Percentiles rank a stretch among this genome's conserved stretches.
Conservation (phyloP, 208 protist genomes). For the Porcisia deanei region DNA sequence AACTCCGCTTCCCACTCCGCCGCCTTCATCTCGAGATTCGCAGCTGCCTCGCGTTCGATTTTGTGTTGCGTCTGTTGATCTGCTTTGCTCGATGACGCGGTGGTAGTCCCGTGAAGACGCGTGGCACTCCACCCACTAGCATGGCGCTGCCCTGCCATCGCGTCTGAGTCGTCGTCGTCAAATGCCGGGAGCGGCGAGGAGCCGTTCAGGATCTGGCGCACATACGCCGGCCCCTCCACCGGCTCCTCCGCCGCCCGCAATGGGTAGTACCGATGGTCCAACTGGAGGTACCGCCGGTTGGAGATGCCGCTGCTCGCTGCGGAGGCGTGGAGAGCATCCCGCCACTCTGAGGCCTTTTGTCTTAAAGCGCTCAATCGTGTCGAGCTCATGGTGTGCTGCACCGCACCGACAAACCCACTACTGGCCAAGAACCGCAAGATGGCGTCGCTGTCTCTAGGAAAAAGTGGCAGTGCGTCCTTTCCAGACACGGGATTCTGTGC, state of each 20-base stretch:
- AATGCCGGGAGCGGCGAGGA: slow-evolving; percentile 23
- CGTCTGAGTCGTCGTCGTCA: slow-evolving; percentile 14
- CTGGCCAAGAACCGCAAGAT: slow-evolving; percentile 45
- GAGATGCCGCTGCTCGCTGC: neutral
- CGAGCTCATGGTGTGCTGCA: slow-evolving; percentile 16
- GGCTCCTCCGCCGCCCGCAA: slow-evolving; percentile 26
- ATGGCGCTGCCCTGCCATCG: neutral
- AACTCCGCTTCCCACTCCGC: slow-evolving; percentile 31
- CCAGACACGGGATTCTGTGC: slow-evolving; percentile 23
- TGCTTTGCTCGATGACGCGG: neutral
- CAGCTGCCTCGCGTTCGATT: slow-evolving; percentile 4
- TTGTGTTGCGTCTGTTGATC: neutral
- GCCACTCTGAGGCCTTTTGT: neutral
- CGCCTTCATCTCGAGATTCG: slow-evolving; percentile 9
- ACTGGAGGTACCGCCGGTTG: slow-evolving; percentile 24
- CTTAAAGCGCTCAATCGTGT: slow-evolving; percentile 7
- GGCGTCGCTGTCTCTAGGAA: slow-evolving; percentile 35
- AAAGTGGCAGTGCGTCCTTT: slow-evolving; percentile 28
- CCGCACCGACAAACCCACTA: slow-evolving; percentile 15
- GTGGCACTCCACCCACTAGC: neutral
- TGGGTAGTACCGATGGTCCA: slow-evolving; percentile 40
- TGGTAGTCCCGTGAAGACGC: neutral
- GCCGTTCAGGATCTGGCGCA: slow-evolving; percentile 34
- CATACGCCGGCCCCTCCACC: slow-evolving; percentile 28
- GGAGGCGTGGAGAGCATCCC: neutral